A percentile compares a stretch with the other conserved stretches of the same genome.
phyloP scores from a whole-genome alignment of 257 asterid species.

The Forsythia suspensa region DNA sequence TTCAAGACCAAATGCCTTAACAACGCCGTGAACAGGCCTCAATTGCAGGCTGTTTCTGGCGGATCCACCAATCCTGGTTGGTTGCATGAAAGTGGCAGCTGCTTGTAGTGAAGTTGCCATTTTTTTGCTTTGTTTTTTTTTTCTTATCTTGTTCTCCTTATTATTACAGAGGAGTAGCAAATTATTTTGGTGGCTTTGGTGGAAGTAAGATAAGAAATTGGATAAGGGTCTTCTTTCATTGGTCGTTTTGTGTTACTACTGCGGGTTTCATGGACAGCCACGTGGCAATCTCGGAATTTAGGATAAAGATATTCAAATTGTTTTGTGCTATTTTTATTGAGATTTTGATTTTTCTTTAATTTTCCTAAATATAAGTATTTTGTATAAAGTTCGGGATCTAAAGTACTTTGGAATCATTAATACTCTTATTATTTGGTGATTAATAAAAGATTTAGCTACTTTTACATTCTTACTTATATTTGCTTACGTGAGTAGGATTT shows the following conservation, averaged over 20 bases:
- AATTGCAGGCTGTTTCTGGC: conserved; percentile 53
- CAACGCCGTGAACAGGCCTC: conserved; percentile 51
- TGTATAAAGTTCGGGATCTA: no score
- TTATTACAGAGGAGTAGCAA: conserved; percentile 9
- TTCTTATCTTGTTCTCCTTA: conserved; percentile 3
- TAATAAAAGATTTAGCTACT: no score
- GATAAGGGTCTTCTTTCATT: conserved; percentile 63
- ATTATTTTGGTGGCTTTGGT: conserved; percentile 48
- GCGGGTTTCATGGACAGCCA: conserved; percentile 40
- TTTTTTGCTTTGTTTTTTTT: conserved; percentile 6
- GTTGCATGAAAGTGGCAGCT: conserved; percentile 88
- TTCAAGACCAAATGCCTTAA: conserved; percentile 69
- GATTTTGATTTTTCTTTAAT: neutral
- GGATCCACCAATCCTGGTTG: conserved; percentile 62
- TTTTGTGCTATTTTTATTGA: neutral
- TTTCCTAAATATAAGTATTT: no score
- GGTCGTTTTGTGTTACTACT: conserved; percentile 33
- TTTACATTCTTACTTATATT: no score
- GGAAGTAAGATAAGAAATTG: conserved; percentile 61
- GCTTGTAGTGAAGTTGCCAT: conserved; percentile 93
- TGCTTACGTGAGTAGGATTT: no score
- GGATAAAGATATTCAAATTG: conserved; percentile 39
- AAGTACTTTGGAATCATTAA: no score
- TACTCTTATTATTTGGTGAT: no score
- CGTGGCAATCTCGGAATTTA: conserved; percentile 35